Base-by-base conservation (phyloP, 208 protist genomes). In the Willaertia magna region DNA sequence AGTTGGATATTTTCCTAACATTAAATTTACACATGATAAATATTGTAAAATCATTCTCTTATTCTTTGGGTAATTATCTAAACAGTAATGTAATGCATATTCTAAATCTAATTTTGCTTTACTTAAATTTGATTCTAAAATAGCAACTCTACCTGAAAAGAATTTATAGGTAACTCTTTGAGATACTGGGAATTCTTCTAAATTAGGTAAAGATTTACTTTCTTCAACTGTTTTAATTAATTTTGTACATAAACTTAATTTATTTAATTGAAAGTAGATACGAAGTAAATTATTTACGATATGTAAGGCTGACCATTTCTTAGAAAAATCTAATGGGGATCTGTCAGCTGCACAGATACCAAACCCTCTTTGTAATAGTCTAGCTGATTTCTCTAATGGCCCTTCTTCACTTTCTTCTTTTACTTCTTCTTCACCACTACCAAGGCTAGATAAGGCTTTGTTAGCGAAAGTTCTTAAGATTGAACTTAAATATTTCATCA, bases 251-350 rank as follows among this genome's bases (percentile, higher is more conserved):
- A 52, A 55, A 47, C 46, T 18, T 9, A 83, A 43, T 22, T 48
- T 83, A 40, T 83, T 83, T 4, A 83, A 43, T 40, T 55, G 30
- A n/a, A 83, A 83, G 26, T 83, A 83, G 26, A 83, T 55, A 22
- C 43, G 12, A 42, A 83, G 16, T 16, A 83, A n/a, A 0, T 39
- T 55, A 42, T 83, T 83, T 39, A 40, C 22, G 40, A 83, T 52
- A 22, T 83, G 7, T 30, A 81, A 40, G 40, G 30, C 4, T 39
- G 12, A 12, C 76, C 76, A 81, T 51, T 51, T 81, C 43, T 51
- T 46, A 12, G 76, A 81, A 3, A 40, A 6, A 20, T 51, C n/a
- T 44, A 78, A 26, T 39, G 42, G 12, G 0, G 34, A 16, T 46
- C 42, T 44, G 20, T 78, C 74, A 26, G 6, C 0, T 44, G 20